Evolutionary conservation across 1,139 yeast species (phyloP).

Genomic region (Yamadazyma triangularis): DNA sequence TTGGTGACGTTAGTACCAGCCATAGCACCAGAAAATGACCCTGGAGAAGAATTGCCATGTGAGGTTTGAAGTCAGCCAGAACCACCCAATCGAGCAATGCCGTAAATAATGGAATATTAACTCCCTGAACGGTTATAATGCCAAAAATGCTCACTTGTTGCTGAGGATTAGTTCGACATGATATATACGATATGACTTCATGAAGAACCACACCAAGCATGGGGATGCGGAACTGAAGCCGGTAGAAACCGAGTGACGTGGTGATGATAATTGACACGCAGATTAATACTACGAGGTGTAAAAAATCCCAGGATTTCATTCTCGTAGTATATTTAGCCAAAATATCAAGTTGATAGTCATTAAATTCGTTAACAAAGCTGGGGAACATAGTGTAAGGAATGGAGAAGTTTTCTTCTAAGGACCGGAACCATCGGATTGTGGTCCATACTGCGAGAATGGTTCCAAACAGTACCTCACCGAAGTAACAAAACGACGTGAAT

Average conservation of each 20-base stretch:
- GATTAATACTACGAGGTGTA: slow-evolving; percentile 25
- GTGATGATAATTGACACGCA: slow-evolving; percentile 17
- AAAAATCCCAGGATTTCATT: slow-evolving; percentile 20
- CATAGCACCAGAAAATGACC: slow-evolving; percentile 8
- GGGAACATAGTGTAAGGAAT: slow-evolving; percentile 18
- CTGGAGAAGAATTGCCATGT: slow-evolving; percentile 3
- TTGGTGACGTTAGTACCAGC: slow-evolving; percentile 7
- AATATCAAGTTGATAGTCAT: slow-evolving; percentile 12
- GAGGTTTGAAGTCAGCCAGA: slow-evolving; percentile 8
- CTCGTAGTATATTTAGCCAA: slow-evolving; percentile 14
- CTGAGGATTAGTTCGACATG: slow-evolving; percentile 26
- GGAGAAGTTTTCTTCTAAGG: slow-evolving; percentile 17
- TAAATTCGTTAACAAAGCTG: slow-evolving; percentile 10
- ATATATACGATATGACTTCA: slow-evolving; percentile 24
- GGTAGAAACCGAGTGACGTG: slow-evolving; percentile 3
- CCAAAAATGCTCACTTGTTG: slow-evolving; percentile 22
- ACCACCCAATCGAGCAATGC: slow-evolving; percentile 16
- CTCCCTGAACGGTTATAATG: slow-evolving; percentile 19
- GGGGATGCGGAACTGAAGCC: slow-evolving; percentile 3
- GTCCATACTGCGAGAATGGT: slow-evolving; percentile 7
- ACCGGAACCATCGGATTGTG: slow-evolving; percentile 11
- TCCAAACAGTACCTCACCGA: slow-evolving; percentile 20
- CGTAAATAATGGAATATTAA: slow-evolving; percentile 24
- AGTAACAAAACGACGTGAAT: slow-evolving; percentile 29
- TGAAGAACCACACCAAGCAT: slow-evolving; percentile 21